Evolutionary conservation across 2,329 filamentous ascomycete species (phyloP), one percentile per base, ranked within the genome.

Genomic region (Aspergillus udagawae): DNA sequence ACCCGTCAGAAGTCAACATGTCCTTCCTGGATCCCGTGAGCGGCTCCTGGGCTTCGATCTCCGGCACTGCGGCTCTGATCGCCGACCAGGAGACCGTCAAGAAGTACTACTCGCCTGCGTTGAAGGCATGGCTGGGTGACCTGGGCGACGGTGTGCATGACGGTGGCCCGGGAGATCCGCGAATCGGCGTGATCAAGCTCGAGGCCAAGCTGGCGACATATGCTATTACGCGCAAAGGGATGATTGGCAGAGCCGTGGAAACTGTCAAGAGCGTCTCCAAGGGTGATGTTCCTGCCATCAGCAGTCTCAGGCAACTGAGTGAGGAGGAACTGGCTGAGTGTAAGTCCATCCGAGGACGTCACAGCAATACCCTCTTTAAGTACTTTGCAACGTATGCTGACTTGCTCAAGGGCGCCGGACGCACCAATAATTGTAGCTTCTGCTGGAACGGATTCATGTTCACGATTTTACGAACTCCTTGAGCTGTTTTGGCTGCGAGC

Each of bases 101-200:
- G 71, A 89, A 92, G 75, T 85, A 91, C 75, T 96, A 96, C 76
- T 87, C 80, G 23, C 82, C 86, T 0, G 71, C 80, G 0, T 79
- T 96, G 59, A 92, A 92, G 79, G 88, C 90, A 0, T 96, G 92
- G 92, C 69, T 96, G 17, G 92, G 92, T 5, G 91, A 96, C 63
- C 81, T 96, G 20, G 89, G 87, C 23, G 91, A 95, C 62, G 91
- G 91, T 49, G 85, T 82, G 57, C 92, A 96, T 70, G 89, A 96
- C 63, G 92, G 91, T 27, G 87, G 89, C 1, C 86, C 87, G 60
- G 84, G 90, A 1, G 92, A 96, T 68, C 91, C 92, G 12, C 82
- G 92, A 23, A 90, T 96, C 63, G 90, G 86, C 42, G 76, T 96
- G 61, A 96, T 96, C 66, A 86, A 86, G 56, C 86, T 96, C 60